phyloP scores from a whole-genome alignment of 192 early-diverging fungal genomes.

The Entomortierella beljakovae region DNA sequence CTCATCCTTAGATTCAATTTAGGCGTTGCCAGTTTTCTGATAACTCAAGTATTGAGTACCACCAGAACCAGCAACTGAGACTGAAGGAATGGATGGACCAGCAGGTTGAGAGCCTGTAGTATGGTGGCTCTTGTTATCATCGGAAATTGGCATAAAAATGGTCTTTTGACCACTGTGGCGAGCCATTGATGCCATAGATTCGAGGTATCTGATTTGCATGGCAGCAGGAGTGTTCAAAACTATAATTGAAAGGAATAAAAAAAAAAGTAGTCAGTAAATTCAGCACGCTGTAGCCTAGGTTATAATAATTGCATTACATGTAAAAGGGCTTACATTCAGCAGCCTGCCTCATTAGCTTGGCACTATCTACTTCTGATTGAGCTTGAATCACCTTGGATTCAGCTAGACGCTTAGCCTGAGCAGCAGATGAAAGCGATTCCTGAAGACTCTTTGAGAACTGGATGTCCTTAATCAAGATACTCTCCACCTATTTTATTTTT shows the following conservation, averaged over 20 bases:
- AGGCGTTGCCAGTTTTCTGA: conserved; percentile 23
- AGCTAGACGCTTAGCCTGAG: conserved; percentile 88
- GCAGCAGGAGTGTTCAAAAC: conserved; percentile 85
- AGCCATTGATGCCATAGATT: conserved; percentile 84
- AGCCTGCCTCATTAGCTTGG: conserved; percentile 93
- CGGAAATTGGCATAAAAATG: conserved; percentile 70
- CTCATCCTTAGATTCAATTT: too few relatives aligned
- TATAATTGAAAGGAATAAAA: conserved; percentile 1
- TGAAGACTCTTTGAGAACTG: conserved; percentile 79
- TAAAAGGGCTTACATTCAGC: conserved; percentile 68
- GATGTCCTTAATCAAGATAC: conserved; percentile 93
- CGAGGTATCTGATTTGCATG: conserved; percentile 92
- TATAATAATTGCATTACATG: not conserved
- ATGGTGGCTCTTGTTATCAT: conserved; percentile 30
- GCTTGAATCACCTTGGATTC: conserved; percentile 93
- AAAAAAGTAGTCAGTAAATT: not conserved
- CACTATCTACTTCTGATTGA: conserved; percentile 85
- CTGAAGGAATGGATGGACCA: not conserved
- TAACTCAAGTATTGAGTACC: conserved; percentile 13
- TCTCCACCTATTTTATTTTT: conserved; percentile 63
- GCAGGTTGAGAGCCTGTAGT: not conserved
- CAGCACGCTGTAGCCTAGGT: too few relatives aligned
- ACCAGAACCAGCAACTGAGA: conserved; percentile 7
- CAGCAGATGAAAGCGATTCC: conserved; percentile 86
- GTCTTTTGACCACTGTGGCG: conserved; percentile 79